A percentile compares a stretch with the other conserved stretches of the same genome.
These are phyloP conservation scores for Elaeis oleifera DNA, from an alignment of 202 grass and related monocot species.

Conservation along the genomic window DNA sequence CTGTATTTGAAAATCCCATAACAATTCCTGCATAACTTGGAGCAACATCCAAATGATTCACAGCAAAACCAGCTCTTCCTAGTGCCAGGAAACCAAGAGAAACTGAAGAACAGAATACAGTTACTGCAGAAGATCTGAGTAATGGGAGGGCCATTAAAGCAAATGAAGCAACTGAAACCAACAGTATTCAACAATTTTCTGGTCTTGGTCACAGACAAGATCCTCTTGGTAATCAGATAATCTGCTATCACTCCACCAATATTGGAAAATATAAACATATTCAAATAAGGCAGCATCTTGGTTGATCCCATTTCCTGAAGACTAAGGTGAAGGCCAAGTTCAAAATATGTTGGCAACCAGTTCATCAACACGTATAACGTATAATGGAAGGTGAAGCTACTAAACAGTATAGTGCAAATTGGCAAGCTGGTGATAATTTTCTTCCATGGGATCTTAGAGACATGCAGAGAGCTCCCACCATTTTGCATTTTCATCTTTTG, in stretches of 20 bases:
- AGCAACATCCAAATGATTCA: slow-evolving; percentile 95
- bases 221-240: slow-evolving; percentile 72
- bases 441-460: slow-evolving; percentile 64
- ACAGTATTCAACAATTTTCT: slow-evolving; percentile 81
- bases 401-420: slow-evolving; percentile 85
- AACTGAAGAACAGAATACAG: slow-evolving; percentile 55
- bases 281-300: slow-evolving; percentile 94
- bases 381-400: slow-evolving; percentile 98
- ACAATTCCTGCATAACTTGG: slow-evolving; percentile 90
- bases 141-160: slow-evolving; percentile 74
- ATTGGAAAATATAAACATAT: slow-evolving; percentile 97
- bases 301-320: slow-evolving; percentile 94
- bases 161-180: slow-evolving; percentile 60
- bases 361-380: slow-evolving; percentile 95
- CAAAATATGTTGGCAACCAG: slow-evolving; percentile 95
- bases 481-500: slow-evolving; percentile 43
- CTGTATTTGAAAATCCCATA: slow-evolving; percentile 89
- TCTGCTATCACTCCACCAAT: slow-evolving; percentile 77
- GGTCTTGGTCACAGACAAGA: slow-evolving; percentile 79
- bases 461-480: slow-evolving; percentile 32
- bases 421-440: slow-evolving; percentile 79
- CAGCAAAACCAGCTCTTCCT: slow-evolving; percentile 81
- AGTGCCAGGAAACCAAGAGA: slow-evolving; percentile 78
- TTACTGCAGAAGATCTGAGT: slow-evolving; percentile 55
- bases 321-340: slow-evolving; percentile 61